Conservation (phyloP, 805 yeast genomes). For the Lachancea kluyveri region DNA sequence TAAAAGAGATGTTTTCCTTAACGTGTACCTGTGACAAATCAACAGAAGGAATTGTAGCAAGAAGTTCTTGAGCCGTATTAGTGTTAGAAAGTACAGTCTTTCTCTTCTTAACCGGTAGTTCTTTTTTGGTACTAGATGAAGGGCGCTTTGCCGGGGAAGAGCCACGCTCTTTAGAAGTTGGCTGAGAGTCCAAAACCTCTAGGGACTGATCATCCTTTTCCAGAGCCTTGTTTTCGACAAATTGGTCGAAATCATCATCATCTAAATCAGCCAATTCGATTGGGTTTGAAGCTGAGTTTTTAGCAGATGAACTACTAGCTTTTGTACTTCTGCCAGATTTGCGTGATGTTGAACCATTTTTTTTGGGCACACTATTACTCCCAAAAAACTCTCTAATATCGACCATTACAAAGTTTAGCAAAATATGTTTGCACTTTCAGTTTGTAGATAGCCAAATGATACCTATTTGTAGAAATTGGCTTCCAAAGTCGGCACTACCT, state of each 20-base stretch:
- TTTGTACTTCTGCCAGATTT: no score
- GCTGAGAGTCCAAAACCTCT: constrained; percentile 1
- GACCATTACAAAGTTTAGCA: constrained; percentile 26
- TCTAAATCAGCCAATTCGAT: constrained; percentile 12
- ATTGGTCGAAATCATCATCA: constrained; percentile 8
- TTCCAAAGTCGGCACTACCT: no score
- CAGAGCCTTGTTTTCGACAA: not conserved
- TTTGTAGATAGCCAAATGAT: no score
- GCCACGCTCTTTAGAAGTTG: constrained; percentile 1
- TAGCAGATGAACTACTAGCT: no score
- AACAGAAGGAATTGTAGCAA: constrained; percentile 69
- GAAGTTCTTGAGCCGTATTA: constrained; percentile 24
- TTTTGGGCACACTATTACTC: no score
- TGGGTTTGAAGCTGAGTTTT: constrained; percentile 4
- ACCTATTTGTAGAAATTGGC: no score
- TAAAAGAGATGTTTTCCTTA: constrained; percentile 46
- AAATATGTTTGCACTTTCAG: no score
- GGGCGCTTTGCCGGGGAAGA: no score
- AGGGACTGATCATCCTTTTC: constrained; percentile 1
- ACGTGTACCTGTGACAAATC: constrained; percentile 46
- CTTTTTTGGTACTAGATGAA: no score
- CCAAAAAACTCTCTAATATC: constrained; percentile 38
- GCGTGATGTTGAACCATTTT: no score
- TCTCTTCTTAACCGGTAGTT: no score
- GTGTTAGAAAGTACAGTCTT: no score